These are phyloP conservation scores for Leucocoprinus birnbaumii DNA, from an alignment of 768 basidiomycete species.

Conservation along the genomic window DNA sequence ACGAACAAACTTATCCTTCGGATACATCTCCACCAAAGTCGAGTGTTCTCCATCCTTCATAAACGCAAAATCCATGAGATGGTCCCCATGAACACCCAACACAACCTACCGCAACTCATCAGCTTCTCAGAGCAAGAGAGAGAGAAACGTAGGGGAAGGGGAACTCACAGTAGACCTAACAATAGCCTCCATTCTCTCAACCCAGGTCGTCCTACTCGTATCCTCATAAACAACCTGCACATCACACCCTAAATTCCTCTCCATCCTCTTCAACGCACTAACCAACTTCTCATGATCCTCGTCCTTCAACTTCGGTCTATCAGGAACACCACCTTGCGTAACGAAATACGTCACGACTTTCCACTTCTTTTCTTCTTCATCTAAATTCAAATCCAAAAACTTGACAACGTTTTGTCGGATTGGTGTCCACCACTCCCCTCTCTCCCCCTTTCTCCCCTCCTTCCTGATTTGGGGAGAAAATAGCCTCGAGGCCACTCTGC, in stretches of 20 bases:
- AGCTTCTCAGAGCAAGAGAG: background rate
- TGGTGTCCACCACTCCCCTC: constrained; percentile 71
- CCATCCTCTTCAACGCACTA: constrained; percentile 50
- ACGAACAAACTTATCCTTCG: constrained; percentile 57
- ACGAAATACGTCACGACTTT: constrained; percentile 63
- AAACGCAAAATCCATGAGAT: constrained; percentile 68
- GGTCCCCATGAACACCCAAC: constrained; percentile 55
- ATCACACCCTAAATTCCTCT: constrained; percentile 49
- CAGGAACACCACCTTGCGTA: constrained; percentile 28
- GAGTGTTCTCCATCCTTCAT: constrained; percentile 59
- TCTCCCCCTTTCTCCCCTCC: constrained; percentile 21
- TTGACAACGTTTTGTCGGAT: constrained; percentile 38
- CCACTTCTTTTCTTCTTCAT: constrained; percentile 20
- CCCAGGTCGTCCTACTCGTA: constrained; percentile 51
- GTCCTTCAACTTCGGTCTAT: constrained; percentile 46
- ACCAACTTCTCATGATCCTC: constrained; percentile 63
- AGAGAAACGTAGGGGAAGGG: constrained; percentile 1
- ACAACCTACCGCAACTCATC: constrained; percentile 41
- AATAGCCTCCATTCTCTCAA: constrained; percentile 60
- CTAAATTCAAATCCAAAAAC: constrained; percentile 31
- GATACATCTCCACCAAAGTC: constrained; percentile 78
- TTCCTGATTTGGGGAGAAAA: constrained; percentile 35
- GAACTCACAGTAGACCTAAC: constrained; percentile 63
- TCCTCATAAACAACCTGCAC: constrained; percentile 50
- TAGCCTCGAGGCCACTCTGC: too few relatives aligned